Percentiles rank a stretch among this genome's conserved stretches.
Evolutionary conservation across 2,329 filamentous ascomycete species (phyloP).

Genomic region (Samsoniella hepiali): DNA sequence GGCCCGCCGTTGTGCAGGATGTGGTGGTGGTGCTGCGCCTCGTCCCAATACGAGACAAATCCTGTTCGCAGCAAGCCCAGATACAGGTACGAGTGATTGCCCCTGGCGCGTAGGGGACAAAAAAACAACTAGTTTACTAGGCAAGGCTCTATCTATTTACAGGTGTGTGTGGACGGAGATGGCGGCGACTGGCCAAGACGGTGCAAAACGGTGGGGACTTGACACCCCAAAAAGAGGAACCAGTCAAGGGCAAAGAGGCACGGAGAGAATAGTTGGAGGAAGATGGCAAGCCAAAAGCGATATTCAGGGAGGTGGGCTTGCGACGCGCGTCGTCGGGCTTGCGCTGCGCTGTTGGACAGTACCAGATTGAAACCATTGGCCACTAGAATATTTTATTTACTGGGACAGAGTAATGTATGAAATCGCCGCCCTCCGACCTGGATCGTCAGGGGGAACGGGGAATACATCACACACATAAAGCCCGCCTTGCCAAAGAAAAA

Average conservation of each 20-base stretch:
- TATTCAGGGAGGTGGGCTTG: no score
- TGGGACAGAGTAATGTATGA: neutral
- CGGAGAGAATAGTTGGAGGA: no score
- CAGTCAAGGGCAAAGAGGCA: no score
- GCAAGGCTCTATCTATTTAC: no score
- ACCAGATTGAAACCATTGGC: no score
- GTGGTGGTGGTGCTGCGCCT: slow-evolving; percentile 3
- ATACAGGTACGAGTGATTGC: neutral
- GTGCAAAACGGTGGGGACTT: neutral
- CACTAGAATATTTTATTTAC: no score
- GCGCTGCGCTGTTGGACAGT: no score
- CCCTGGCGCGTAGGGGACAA: neutral
- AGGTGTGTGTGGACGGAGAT: neutral
- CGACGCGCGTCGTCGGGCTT: no score
- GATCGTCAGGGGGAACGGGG: neutral
- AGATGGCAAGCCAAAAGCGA: no score
- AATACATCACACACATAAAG: neutral
- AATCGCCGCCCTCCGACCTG: neutral
- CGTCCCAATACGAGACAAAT: neutral
- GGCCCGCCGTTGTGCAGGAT: neutral
- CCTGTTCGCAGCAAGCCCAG: no score
- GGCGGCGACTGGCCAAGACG: neutral
- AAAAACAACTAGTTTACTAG: no score
- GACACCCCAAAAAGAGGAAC: no score
- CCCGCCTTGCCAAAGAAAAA: neutral